Base-by-base conservation (phyloP, 495 filamentous ascomycete species). In the Rostrohypoxylon terebratum region DNA sequence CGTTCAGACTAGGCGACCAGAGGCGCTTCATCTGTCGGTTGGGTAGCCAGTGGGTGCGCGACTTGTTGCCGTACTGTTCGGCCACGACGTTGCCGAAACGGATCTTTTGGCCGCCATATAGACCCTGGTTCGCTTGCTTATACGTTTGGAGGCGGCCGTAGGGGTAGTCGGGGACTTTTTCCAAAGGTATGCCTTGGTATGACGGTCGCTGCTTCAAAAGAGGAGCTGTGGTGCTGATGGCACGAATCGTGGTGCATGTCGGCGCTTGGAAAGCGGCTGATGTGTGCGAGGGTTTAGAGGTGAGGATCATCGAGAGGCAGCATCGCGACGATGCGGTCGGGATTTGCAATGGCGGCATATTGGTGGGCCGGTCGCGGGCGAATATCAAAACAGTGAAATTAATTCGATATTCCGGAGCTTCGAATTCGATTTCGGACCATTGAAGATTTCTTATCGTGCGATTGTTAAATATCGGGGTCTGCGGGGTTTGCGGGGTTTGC, bases 71-170 rank as follows among this genome's bases (percentile, higher is more conserved):
- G 81, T 92, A 88, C 57, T 85, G 83, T 71, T 89, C 80, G 25
- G 93, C 93, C 50, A 98, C 93, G 68, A 90, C 92, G 89, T 99
- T 97, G 77, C 96, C 96, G 86, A 93, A 96, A 64, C 90, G 93
- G 82, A 96, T 94, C 59, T 86, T 87, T 51, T 87, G 82, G 45
- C 84, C 83, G 51, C 92, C 94, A 84, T 96, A 98, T 7, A 98
- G 90, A 68, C 95, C 94, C 50, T 87, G 85, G 85, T 97, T 92
- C 65, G 90, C 88, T 80, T 97, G 94, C 80, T 96, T 96, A 88
- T 92, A 98, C 71, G 89, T 84, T 55, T 82, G 84, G 58, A 88
- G 85, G n/a, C 89, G 88, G n/a, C 91, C 92, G 82, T 92, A 92
- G 0, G 96, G 96, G 82, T 98, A 99, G 4, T 85, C 79, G 21